Evolutionary conservation across 176 grass and related monocot species (phyloP).

Genomic region (Poa pratensis): DNA sequence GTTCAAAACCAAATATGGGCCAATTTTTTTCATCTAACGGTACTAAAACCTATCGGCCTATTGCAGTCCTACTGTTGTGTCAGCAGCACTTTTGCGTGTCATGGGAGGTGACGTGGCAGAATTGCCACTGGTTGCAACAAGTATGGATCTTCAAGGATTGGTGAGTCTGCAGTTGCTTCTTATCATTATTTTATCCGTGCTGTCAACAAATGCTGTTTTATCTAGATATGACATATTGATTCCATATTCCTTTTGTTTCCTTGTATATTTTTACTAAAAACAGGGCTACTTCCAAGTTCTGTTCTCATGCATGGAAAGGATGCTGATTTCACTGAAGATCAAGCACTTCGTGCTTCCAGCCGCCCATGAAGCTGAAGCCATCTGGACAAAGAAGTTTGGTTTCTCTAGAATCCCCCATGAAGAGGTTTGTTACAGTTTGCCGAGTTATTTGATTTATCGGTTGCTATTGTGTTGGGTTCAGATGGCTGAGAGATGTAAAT

Average conservation of each 20-base stretch:
- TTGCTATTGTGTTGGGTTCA: not conserved
- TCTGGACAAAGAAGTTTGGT: constrained; percentile 97
- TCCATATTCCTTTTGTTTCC: not conserved
- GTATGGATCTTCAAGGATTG: constrained; percentile 80
- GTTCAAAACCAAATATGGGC: constrained; percentile 18
- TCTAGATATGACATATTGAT: not conserved
- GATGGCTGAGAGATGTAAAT: not conserved
- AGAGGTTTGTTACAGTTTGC: constrained; percentile 46
- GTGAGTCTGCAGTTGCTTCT: constrained; percentile 36
- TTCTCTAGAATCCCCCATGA: constrained; percentile 75
- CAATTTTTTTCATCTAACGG: not conserved
- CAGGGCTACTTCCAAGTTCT: constrained; percentile 94
- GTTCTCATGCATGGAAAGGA: constrained; percentile 78
- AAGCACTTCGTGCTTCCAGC: constrained; percentile 89
- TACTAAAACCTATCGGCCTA: constrained; percentile 25
- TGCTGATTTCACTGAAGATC: constrained; percentile 65
- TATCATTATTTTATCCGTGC: constrained; percentile 1
- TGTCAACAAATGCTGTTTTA: not conserved
- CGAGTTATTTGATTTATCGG: not conserved
- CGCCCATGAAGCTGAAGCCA: constrained; percentile 92
- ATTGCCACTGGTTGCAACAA: constrained; percentile 91
- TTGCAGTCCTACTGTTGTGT: constrained; percentile 76
- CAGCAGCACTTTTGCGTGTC: constrained; percentile 83
- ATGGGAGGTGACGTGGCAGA: constrained; percentile 89
- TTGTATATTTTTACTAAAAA: constrained; percentile 16